Conservation (phyloP, 2,329 filamentous ascomycete species). For the Didymella pinodella region DNA sequence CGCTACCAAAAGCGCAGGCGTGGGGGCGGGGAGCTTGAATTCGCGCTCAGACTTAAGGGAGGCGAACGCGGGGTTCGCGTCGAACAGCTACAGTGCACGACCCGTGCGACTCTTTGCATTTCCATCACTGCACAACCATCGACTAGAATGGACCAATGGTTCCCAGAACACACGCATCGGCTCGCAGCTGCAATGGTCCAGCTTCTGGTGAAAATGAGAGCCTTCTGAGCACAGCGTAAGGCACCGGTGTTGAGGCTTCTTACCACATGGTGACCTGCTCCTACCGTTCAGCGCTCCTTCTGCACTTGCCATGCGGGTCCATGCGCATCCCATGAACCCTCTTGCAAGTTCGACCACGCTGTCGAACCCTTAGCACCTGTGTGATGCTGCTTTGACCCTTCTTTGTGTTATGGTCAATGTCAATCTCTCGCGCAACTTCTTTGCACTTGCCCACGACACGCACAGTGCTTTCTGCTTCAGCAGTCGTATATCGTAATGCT, state of each 20-base stretch:
- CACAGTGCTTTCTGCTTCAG: conserved; percentile 26
- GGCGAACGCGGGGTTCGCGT: conserved; percentile 25
- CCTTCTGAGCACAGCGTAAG: neutral
- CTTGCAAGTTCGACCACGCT: conserved; percentile 23
- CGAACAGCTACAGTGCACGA: conserved; percentile 1
- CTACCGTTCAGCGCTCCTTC: conserved; percentile 8
- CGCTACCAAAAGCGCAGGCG: conserved; percentile 9
- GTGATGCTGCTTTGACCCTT: conserved; percentile 30
- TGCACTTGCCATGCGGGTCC: conserved; percentile 13
- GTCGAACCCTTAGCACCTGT: conserved; percentile 27
- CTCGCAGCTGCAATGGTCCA: neutral
- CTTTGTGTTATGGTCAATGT: conserved; percentile 21
- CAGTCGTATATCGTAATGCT: conserved; percentile 23
- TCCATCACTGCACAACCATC: neutral
- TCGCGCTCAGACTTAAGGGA: conserved; percentile 8
- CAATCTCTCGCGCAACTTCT: conserved; percentile 15
- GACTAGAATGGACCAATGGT: neutral
- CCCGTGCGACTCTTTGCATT: neutral
- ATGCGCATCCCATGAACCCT: conserved; percentile 19
- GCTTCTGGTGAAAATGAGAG: neutral
- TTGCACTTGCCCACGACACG: conserved; percentile 34
- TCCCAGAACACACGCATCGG: neutral
- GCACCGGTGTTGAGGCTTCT: conserved; percentile 14
- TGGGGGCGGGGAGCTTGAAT: conserved; percentile 18
- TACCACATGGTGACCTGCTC: conserved; percentile 21